Evolutionary conservation across 345 rosid species (phyloP).

Genomic region (Eucalyptus paniculata): DNA sequence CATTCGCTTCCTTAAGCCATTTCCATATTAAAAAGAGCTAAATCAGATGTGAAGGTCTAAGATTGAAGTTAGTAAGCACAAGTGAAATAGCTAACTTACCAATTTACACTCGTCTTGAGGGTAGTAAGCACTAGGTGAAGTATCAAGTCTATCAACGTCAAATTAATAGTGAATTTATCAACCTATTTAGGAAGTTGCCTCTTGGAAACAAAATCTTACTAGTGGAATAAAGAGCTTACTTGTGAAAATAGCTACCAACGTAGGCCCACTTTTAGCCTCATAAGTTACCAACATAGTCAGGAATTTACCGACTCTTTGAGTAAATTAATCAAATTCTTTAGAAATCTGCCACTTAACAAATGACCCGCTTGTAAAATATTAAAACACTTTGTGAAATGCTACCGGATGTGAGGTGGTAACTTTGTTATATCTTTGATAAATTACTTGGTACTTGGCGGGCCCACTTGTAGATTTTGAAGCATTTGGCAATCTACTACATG

Average conservation of each 20-base stretch:
- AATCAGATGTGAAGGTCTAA: background rate
- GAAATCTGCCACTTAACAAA: background rate
- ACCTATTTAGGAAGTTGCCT: background rate
- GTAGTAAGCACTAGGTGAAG: background rate
- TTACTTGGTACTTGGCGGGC: background rate
- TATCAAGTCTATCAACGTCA: background rate
- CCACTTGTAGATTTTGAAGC: background rate
- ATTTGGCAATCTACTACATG: background rate
- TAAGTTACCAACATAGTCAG: background rate
- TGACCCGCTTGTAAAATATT: background rate
- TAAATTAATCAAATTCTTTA: background rate
- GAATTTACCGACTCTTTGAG: background rate
- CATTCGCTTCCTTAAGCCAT: too few species aligned
- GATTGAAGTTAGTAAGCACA: background rate
- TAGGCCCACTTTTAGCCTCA: background rate
- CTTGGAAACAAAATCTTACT: background rate
- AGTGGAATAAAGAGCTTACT: background rate
- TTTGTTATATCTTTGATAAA: too few species aligned
- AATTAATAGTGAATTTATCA: background rate
- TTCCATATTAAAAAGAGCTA: too few species aligned
- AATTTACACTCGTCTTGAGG: background rate
- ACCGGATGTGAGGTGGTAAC: background rate
- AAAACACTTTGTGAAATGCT: background rate
- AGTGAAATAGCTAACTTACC: background rate
- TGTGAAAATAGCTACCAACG: background rate